Conservation (phyloP, 305 asterid species). For the Fraxinus ornus region DNA sequence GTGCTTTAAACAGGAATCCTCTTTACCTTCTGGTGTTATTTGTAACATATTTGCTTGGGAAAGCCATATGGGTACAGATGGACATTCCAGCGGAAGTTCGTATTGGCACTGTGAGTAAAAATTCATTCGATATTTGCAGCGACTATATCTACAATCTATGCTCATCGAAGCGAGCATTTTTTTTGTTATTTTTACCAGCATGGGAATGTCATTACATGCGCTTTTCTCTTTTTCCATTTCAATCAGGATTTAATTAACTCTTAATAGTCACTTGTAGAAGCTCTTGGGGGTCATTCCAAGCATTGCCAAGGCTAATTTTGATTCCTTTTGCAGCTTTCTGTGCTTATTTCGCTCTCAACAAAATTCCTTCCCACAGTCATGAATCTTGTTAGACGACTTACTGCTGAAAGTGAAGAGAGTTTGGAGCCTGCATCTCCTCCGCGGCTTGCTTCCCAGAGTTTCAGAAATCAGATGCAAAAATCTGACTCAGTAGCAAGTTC, state of each 20-base stretch:
- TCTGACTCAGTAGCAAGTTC: slow-evolving; percentile 26
- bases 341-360: slow-evolving; percentile 42
- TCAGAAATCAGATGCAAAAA: slow-evolving; percentile 22
- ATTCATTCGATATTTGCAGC: not conserved
- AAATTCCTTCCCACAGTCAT: slow-evolving; percentile 44
- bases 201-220: not conserved
- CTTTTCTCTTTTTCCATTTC: not conserved
- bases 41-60: slow-evolving; percentile 44
- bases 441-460: slow-evolving; percentile 27
- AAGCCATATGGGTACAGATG: slow-evolving; percentile 58
- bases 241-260: not conserved
- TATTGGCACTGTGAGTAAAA: slow-evolving; percentile 52
- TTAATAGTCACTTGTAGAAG: not conserved
- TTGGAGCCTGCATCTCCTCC: slow-evolving; percentile 23
- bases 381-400: slow-evolving; percentile 42
- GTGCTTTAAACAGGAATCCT: slow-evolving; percentile 56
- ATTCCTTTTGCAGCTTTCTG: slow-evolving; percentile 36
- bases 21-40: slow-evolving; percentile 46
- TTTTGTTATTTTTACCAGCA: not conserved
- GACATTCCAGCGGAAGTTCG: slow-evolving; percentile 48
- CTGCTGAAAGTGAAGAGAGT: slow-evolving; percentile 22
- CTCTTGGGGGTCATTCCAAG: not conserved
- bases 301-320: not conserved
- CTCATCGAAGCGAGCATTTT: not conserved
- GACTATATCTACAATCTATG: not conserved